Evolutionary conservation across 2,329 filamentous ascomycete genomes (phyloP).

Genomic region (Neofusicoccum sp.): DNA sequence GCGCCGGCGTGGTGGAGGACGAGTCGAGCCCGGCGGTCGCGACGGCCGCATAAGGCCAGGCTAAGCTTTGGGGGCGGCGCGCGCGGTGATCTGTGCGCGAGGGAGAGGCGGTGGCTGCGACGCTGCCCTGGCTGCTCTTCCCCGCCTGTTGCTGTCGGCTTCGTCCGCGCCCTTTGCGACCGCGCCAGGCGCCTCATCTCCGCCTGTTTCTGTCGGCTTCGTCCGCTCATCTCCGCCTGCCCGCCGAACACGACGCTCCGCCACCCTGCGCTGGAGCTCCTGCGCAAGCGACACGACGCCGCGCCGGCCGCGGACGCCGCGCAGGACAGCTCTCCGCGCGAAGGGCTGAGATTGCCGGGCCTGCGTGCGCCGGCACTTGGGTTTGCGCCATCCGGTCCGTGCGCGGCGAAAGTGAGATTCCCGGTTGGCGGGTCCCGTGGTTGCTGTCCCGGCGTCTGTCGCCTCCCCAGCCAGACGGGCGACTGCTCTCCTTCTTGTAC

Average conservation of each 20-base stretch:
- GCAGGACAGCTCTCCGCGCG: not conserved
- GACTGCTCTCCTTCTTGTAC: not conserved
- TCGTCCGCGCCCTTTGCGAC: conserved; percentile 37
- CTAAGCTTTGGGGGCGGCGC: not conserved
- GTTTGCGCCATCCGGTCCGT: not conserved
- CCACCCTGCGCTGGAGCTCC: conserved; percentile 57
- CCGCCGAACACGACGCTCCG: too few species aligned
- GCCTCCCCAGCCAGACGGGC: not conserved
- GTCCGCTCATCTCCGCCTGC: conserved; percentile 51
- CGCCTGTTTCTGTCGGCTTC: conserved; percentile 41
- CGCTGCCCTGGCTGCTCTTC: not conserved
- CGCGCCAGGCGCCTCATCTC: conserved; percentile 64
- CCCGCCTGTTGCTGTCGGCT: conserved; percentile 28
- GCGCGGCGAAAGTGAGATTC: not conserved
- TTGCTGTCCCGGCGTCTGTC: not conserved
- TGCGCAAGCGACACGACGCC: not conserved
- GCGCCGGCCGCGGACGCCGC: not conserved
- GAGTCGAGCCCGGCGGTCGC: not conserved
- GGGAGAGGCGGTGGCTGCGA: not conserved
- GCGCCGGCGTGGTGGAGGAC: not conserved
- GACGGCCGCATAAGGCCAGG: not conserved
- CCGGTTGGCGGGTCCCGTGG: not conserved
- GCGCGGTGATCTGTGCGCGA: not conserved
- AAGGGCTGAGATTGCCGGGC: too few species aligned
- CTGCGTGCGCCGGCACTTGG: not conserved